Conservation (phyloP, 164 flowering plant genomes). For the Brasenia schreberi region DNA sequence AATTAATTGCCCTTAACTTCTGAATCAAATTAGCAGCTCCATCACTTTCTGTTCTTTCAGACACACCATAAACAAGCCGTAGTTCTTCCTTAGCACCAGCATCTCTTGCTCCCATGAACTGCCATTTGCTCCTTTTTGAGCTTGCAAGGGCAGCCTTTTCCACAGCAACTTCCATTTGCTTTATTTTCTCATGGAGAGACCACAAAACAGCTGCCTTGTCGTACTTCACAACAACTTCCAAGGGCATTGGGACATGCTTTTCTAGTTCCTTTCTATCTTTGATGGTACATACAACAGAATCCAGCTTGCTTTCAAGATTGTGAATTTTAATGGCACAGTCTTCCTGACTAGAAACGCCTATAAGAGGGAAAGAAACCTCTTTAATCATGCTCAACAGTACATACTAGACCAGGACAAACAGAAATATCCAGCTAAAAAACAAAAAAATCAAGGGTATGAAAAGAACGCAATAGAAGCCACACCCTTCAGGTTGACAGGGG, state of each 20-base stretch:
- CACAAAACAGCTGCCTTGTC: slow-evolving; percentile 88
- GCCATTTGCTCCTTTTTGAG: slow-evolving; percentile 92
- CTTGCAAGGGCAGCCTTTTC: slow-evolving; percentile 86
- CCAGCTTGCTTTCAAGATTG: slow-evolving; percentile 94
- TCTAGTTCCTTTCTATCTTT: slow-evolving; percentile 94
- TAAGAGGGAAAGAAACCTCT: background rate
- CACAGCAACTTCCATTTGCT: slow-evolving; percentile 76
- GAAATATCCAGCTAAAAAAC: background rate
- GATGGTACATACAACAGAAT: slow-evolving; percentile 82
- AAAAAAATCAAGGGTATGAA: background rate
- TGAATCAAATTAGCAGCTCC: slow-evolving; percentile 95
- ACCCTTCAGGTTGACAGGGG: slow-evolving; percentile 98
- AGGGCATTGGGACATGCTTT: slow-evolving; percentile 95
- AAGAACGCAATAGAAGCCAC: background rate
- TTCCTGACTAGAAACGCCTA: slow-evolving; percentile 93
- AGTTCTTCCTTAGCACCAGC: slow-evolving; percentile 97
- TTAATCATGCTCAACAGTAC: background rate
- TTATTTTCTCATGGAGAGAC: slow-evolving; percentile 90
- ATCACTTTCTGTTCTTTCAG: slow-evolving; percentile 98
- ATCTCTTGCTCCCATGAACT: slow-evolving; percentile 99
- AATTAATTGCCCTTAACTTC: slow-evolving; percentile 91
- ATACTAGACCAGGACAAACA: background rate
- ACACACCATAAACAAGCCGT: slow-evolving; percentile 93
- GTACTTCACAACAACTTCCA: slow-evolving; percentile 81
- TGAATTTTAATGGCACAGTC: slow-evolving; percentile 97